Evolutionary conservation across 169 alveolate species (phyloP).

Genomic region (Plasmodium billcollinsi): DNA sequence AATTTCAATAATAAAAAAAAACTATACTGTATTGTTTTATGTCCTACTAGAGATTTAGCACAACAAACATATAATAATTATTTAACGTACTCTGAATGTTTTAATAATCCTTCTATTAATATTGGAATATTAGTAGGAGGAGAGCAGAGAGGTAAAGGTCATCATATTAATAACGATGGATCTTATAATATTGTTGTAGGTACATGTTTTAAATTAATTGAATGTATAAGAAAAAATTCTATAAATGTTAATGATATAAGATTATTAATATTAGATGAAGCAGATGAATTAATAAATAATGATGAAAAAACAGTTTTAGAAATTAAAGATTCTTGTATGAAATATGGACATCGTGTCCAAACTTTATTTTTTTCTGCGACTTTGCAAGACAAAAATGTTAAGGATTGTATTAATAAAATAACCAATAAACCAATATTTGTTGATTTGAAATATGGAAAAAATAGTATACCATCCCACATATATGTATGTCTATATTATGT

Average conservation of each 20-base stretch:
- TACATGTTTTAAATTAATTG: constrained; percentile 60
- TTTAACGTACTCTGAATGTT: constrained; percentile 80
- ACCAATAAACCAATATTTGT: constrained; percentile 77
- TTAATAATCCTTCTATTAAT: constrained; percentile 50
- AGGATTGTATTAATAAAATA: constrained; percentile 70
- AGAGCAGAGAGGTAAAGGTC: constrained; percentile 78
- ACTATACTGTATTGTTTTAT: constrained; percentile 83
- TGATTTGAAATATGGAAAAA: constrained; percentile 78
- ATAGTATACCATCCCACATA: constrained; percentile 75
- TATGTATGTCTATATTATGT: constrained; percentile 77
- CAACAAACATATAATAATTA: constrained; percentile 86
- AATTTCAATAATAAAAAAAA: constrained; percentile 69
- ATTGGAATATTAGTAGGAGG: constrained; percentile 87
- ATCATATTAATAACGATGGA: constrained; percentile 26
- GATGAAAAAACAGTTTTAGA: constrained; percentile 50
- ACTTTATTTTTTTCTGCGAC: constrained; percentile 80
- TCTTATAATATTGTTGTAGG: constrained; percentile 43
- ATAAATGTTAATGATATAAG: constrained; percentile 36
- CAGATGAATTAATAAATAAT: constrained; percentile 78
- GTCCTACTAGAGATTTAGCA: constrained; percentile 87
- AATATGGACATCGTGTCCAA: constrained; percentile 64
- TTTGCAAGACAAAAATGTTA: constrained; percentile 75
- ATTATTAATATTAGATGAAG: constrained; percentile 78
- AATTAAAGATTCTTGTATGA: constrained; percentile 49
- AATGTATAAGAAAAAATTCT: constrained; percentile 38